These are phyloP conservation scores for Lachnellula cervina DNA, from an alignment of 2,329 filamentous ascomycete genomes.

Conservation along the genomic window DNA sequence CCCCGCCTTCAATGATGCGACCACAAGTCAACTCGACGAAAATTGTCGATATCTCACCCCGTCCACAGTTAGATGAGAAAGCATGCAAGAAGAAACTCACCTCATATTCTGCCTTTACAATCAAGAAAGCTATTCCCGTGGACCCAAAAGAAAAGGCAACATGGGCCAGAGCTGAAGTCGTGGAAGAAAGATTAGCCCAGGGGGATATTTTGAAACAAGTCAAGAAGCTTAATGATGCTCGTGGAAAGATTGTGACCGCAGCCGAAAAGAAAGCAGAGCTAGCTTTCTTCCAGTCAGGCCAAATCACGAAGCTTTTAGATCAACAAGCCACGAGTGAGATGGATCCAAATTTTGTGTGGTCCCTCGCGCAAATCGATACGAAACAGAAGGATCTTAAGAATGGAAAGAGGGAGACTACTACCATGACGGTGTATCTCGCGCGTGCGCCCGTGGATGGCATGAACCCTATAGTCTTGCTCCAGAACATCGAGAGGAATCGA, in stretches of 20 bases:
- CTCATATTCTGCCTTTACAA: conserved; percentile 20
- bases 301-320: conserved; percentile 28
- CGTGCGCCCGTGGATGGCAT: conserved; percentile 16
- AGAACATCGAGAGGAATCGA: conserved; percentile 18
- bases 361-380: conserved; percentile 26
- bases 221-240: conserved; percentile 23
- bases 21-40: conserved; percentile 16
- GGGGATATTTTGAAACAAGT: conserved; percentile 26
- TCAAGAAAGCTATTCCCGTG: conserved; percentile 20
- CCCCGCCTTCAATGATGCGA: not conserved
- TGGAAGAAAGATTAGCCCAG: conserved; percentile 23
- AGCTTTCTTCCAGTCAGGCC: conserved; percentile 22
- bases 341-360: conserved; percentile 27
- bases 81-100: conserved; percentile 25
- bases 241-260: conserved; percentile 13
- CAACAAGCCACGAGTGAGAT: conserved; percentile 19
- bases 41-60: conserved; percentile 21
- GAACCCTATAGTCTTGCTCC: conserved; percentile 17
- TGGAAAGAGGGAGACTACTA: conserved; percentile 17
- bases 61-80: conserved; percentile 17
- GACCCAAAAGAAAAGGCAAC: conserved; percentile 22
- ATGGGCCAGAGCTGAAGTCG: conserved; percentile 25
- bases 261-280: conserved; percentile 27
- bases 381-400: conserved; percentile 8
- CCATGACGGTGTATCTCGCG: conserved; percentile 27